phyloP scores from a whole-genome alignment of 2,329 filamentous ascomycete genomes.

The Beauveria asiatica region DNA sequence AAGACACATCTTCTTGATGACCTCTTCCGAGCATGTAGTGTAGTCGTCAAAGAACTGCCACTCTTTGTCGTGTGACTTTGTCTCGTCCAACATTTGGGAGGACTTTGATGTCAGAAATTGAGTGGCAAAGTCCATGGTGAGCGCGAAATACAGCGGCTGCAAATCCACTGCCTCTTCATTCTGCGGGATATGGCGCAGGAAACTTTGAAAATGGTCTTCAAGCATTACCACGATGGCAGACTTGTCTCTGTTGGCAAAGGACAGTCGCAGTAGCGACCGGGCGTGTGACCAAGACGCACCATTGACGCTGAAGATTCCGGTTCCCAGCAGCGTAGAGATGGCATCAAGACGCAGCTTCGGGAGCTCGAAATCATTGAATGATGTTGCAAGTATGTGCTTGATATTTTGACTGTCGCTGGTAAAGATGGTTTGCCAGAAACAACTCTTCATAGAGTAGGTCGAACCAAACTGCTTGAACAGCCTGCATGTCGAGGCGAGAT shows the following conservation, averaged over 20 bases:
- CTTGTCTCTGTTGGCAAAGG: slow-evolving; percentile 26
- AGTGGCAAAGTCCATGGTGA: slow-evolving; percentile 47
- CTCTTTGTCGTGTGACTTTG: slow-evolving; percentile 17
- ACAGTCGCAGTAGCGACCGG: slow-evolving; percentile 26
- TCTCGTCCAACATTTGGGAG: slow-evolving; percentile 13
- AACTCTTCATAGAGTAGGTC: slow-evolving; percentile 25
- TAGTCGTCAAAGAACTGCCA: slow-evolving; percentile 28
- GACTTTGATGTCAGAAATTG: slow-evolving; percentile 50
- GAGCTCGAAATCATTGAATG: slow-evolving; percentile 41
- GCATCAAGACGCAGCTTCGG: slow-evolving; percentile 27
- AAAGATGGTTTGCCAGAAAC: slow-evolving; percentile 26
- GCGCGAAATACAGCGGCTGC: slow-evolving; percentile 44
- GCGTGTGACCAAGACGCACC: slow-evolving; percentile 39
- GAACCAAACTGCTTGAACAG: slow-evolving; percentile 22
- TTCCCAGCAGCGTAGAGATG: slow-evolving; percentile 32
- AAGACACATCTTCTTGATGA: slow-evolving; percentile 17
- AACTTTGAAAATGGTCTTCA: slow-evolving; percentile 27
- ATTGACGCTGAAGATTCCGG: slow-evolving; percentile 41
- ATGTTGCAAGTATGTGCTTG: slow-evolving; percentile 44
- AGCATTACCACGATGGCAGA: slow-evolving; percentile 19
- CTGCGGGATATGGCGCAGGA: slow-evolving; percentile 27
- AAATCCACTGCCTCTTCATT: slow-evolving; percentile 35
- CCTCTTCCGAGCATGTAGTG: slow-evolving; percentile 23
- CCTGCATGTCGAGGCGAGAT: slow-evolving; percentile 21
- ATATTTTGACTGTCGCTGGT: slow-evolving; percentile 43